Percentiles rank a stretch among this genome's conserved stretches.
Evolutionary conservation across 2,329 filamentous ascomycete species (phyloP).

Genomic region (Tolypocladium paradoxum): DNA sequence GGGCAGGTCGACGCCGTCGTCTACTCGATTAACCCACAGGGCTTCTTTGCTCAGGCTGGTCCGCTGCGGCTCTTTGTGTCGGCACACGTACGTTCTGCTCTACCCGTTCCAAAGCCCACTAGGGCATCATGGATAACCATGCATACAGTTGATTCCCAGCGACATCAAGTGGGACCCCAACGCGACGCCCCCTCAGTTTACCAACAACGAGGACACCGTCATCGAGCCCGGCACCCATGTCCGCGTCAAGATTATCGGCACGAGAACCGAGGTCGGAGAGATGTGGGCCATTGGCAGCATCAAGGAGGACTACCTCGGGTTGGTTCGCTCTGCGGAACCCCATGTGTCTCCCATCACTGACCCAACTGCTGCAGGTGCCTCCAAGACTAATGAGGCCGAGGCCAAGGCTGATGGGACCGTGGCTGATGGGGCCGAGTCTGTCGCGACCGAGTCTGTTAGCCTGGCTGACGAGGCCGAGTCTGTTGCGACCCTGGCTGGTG

Average conservation of each 20-base stretch:
- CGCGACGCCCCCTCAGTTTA: conserved; percentile 92
- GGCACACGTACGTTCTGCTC: conserved; percentile 54
- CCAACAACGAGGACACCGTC: conserved; percentile 85
- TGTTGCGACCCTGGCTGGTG: background rate
- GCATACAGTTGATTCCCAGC: conserved; percentile 67
- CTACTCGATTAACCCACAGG: conserved; percentile 79
- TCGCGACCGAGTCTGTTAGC: background rate
- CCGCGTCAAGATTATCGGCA: conserved; percentile 87
- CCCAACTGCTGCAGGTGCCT: conserved; percentile 12
- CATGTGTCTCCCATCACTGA: conserved; percentile 4
- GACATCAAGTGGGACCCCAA: conserved; percentile 94
- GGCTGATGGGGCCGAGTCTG: background rate
- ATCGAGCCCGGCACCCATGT: conserved; percentile 93
- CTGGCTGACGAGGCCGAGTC: background rate
- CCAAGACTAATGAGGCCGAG: conserved; percentile 7
- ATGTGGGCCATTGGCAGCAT: conserved; percentile 98
- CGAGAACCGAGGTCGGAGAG: conserved; percentile 82
- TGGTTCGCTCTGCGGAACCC: conserved; percentile 10
- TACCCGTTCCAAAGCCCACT: background rate
- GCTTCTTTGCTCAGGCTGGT: conserved; percentile 79
- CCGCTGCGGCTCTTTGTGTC: conserved; percentile 72
- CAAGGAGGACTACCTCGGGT: conserved; percentile 72
- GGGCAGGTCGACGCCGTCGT: conserved; percentile 85
- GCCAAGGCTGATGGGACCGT: background rate
- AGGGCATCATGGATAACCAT: background rate